Conservation (phyloP, 2,329 filamentous ascomycete genomes). For the Paradendryphiella salina region DNA sequence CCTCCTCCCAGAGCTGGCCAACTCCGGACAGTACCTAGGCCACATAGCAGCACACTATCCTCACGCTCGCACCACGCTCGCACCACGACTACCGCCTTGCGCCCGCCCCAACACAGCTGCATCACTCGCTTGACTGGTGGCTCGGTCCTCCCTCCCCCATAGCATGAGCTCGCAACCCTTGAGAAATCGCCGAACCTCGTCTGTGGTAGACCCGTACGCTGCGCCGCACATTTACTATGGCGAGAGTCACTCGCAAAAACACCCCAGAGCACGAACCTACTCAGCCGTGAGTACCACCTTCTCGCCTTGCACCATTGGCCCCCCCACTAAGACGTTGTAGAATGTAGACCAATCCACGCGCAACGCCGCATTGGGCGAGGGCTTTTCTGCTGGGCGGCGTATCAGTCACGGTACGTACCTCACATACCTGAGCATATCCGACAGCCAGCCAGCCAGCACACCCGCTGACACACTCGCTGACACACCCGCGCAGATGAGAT, state of each 20-base stretch:
- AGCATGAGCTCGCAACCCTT: constrained; percentile 50
- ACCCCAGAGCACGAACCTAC: constrained; percentile 57
- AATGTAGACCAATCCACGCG: constrained; percentile 37
- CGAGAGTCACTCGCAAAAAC: constrained; percentile 52
- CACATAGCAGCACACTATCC: constrained; percentile 23
- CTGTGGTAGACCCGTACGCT: constrained; percentile 59
- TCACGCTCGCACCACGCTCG: constrained; percentile 12
- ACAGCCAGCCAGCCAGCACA: not conserved
- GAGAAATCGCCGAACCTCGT: constrained; percentile 47
- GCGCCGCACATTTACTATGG: constrained; percentile 64
- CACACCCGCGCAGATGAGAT: constrained; percentile 66
- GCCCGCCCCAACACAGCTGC: constrained; percentile 7
- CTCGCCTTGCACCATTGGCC: not conserved
- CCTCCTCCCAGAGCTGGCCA: constrained; percentile 5
- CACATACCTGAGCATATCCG: too few species aligned
- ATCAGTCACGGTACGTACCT: constrained; percentile 45
- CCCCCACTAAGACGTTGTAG: constrained; percentile 25
- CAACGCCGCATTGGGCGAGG: constrained; percentile 35
- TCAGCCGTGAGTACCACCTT: constrained; percentile 54
- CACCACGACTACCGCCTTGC: not conserved
- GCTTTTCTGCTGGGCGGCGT: constrained; percentile 38
- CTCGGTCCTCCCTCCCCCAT: constrained; percentile 27
- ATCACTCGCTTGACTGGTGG: constrained; percentile 13
- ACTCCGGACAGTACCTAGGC: constrained; percentile 19
- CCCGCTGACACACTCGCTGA: constrained; percentile 14